phyloP scores from a whole-genome alignment of 176 grass and related monocot genomes.

The Ensete ventricosum region DNA sequence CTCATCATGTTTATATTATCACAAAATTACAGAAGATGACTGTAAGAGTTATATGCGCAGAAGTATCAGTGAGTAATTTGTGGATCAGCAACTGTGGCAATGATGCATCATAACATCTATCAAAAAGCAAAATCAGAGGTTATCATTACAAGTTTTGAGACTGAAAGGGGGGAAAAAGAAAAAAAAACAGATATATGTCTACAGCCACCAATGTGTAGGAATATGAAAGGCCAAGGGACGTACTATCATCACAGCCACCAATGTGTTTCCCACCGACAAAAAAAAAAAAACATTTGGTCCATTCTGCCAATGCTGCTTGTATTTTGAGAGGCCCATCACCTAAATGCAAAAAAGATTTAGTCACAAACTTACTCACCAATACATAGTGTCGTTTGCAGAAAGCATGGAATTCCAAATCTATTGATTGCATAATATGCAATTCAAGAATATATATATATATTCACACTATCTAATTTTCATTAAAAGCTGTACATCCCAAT shows the following conservation, averaged over 20 bases:
- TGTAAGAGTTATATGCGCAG: too few relatives aligned
- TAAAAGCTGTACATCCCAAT: too few relatives aligned
- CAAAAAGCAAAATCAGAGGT: neutral
- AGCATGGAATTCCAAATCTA: too few relatives aligned
- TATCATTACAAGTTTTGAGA: neutral
- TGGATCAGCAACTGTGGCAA: too few relatives aligned
- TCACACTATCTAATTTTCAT: too few relatives aligned
- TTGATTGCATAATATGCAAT: too few relatives aligned
- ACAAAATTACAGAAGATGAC: too few relatives aligned
- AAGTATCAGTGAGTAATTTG: too few relatives aligned
- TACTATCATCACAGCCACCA: constrained; percentile 36
- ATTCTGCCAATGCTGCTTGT: constrained; percentile 36
- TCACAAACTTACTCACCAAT: neutral
- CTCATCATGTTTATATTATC: neutral
- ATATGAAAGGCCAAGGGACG: neutral
- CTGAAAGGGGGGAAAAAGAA: neutral
- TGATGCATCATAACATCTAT: too few relatives aligned
- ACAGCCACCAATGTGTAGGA: neutral
- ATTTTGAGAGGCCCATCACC: constrained; percentile 41
- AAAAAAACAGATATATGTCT: neutral
- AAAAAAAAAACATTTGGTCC: constrained; percentile 34
- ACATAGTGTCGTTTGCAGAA: too few relatives aligned
- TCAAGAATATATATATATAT: too few relatives aligned
- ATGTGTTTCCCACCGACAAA: constrained; percentile 57
- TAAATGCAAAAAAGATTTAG: neutral